Evolutionary conservation across 208 protist genomes (phyloP), one percentile per base, ranked within the genome.

Genomic region (Phytomonas francai): DNA sequence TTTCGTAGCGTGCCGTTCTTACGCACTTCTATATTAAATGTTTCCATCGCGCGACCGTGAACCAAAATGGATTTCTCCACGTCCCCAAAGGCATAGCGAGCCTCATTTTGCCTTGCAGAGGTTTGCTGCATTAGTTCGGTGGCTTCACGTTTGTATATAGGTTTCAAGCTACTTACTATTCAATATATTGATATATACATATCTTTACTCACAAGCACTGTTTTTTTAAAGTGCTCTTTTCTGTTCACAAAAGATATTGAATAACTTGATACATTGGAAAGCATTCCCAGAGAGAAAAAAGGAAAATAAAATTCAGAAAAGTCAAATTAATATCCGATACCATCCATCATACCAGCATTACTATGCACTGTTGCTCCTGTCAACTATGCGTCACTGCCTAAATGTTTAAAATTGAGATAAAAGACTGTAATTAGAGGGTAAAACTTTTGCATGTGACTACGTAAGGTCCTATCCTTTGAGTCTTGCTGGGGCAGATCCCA

Each of bases 11-110:
- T 83, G 29, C 87, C 84, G 71, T 95, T 89, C 45, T 87, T 78
- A 19, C 89, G 83, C 34, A 93, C 89, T 5, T 95, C 87, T 16
- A 92, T 69, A 73, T 95, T 95, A 67, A 93, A 95, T 0, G 80
- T 71, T 67, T 95, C 87, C 79, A 93, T 91, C 63, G 74, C 74
- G 22, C 65, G 36, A 5, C 87, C 87, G 70, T 95, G 89, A 1
- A 79, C 61, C 60, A 84, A 77, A 25, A 86, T 81, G 7, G 89
- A 95, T 28, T 80, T 71, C 63, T 80, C 68, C 0, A 79, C 36
- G 64, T 94, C 70, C n/a, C 89, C 89, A 73, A 80, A 94, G 30
- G 86, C 85, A 22, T 67, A 54, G 2, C 86, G 74, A 49, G 83
- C 86, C 62, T 85, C 71, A 14, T 68, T 59, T 61, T 84, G 76